Base-by-base conservation (phyloP, 345 rosid genomes). In the Eutrema japonicum region DNA sequence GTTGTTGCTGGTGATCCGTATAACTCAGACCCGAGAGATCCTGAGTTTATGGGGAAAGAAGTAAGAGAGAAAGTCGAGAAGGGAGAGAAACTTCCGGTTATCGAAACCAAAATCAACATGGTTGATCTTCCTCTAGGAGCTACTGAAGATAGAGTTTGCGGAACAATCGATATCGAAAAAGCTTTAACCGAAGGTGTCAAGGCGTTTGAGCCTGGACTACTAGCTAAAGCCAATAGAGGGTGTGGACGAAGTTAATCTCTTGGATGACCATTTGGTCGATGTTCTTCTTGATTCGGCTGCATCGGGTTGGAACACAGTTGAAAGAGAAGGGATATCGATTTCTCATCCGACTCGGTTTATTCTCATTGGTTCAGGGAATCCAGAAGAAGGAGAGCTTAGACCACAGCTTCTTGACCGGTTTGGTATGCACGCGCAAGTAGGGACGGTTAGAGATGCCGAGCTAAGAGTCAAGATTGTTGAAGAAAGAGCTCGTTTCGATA, bases 61-160 rank as follows among this genome's bases (percentile, higher is more conserved):
- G 96, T 92, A 5, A 83, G 94, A 50, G 96, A 92, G 61, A 81
- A 64, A 48, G 67, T 90, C 7, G 29, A 76, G 47, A 85, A 69
- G 64, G 97, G 97, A 29, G 85, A 89, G 57, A 33, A 83, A 47
- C 82, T 90, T 48, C 42, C 82, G 0, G 64, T 90, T 27, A 14
- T 72, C 37, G 79, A 80, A 6, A 85, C 89, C 9, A 89, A 88
- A 64, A 92, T 95, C 81, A 95, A 87, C 63, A 89, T 95, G 98
- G 97, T 94, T 76, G 98, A 94, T 82, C 86, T 94, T 83, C 98
- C 98, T 0, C 75, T 94, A 63, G 98, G 98, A 59, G 98, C 98
- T 18, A 94, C 98, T 0, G 97, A 94, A 76, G 98, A 94, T 78
- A 81, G 98, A 81, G 97, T 91, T 18, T 94, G 97, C 12, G 97